A percentile compares a stretch with the other conserved stretches of the same genome.
phyloP scores from a whole-genome alignment of 1,139 yeast species.

The Scheffersomyces segobiensis region DNA sequence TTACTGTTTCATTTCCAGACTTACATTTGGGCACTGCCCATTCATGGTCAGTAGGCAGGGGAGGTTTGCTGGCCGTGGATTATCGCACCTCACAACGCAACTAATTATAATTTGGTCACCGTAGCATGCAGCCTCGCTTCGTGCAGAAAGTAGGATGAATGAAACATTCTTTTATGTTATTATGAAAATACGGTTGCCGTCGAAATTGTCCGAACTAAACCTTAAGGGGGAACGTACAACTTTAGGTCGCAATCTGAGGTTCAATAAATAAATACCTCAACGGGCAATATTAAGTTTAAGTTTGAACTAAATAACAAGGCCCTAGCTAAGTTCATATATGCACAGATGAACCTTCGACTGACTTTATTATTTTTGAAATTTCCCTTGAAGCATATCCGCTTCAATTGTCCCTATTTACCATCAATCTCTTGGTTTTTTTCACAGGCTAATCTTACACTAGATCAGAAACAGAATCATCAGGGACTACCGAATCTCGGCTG shows the following conservation, averaged over 20 bases:
- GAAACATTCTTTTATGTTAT: background rate
- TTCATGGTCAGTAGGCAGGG: background rate
- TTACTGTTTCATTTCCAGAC: background rate
- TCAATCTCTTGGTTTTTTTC: background rate
- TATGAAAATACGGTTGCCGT: background rate
- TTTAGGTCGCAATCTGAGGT: background rate
- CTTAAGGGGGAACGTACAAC: background rate
- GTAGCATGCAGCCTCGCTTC: background rate
- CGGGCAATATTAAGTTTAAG: background rate
- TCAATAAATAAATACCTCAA: background rate
- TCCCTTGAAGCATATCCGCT: background rate
- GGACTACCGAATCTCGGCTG: background rate
- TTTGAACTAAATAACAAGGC: background rate
- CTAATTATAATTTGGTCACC: background rate
- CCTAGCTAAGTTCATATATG: background rate
- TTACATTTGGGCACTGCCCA: background rate
- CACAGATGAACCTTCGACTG: background rate
- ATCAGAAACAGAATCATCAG: background rate
- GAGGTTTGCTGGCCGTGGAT: background rate
- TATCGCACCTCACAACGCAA: background rate
- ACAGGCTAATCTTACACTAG: background rate
- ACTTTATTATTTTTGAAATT: too few species aligned
- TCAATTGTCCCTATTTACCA: background rate
- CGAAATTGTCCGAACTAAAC: background rate
- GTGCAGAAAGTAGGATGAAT: background rate